A percentile compares a stretch with the other conserved stretches of the same genome.
These are phyloP conservation scores for Fraxinus floribunda DNA, from an alignment of 305 asterid genomes.

Conservation along the genomic window DNA sequence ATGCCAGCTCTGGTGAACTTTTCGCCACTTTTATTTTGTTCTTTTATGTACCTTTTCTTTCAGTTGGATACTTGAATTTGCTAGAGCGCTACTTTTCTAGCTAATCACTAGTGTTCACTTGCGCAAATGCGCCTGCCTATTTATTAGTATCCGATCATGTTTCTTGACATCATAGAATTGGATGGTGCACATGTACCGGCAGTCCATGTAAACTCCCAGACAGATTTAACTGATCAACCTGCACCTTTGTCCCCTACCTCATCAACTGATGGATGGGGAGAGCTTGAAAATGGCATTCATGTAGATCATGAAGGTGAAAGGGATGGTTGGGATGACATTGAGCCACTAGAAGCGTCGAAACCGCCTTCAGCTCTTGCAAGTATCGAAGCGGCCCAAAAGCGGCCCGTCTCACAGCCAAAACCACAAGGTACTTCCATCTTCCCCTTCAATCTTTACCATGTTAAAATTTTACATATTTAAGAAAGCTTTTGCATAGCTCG, in stretches of 20 bases:
- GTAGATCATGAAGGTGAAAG: constrained; percentile 57
- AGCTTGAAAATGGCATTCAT: constrained; percentile 66
- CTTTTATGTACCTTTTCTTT: background rate
- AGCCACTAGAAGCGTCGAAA: constrained; percentile 75
- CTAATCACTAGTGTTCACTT: constrained; percentile 17
- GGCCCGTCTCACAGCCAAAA: constrained; percentile 70
- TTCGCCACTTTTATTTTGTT: background rate
- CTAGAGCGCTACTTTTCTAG: background rate
- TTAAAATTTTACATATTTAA: background rate
- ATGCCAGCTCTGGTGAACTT: constrained; percentile 61
- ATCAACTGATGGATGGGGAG: constrained; percentile 98
- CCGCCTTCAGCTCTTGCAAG: constrained; percentile 76
- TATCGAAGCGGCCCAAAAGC: constrained; percentile 90
- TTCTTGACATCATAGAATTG: constrained; percentile 38
- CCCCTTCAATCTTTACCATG: background rate
- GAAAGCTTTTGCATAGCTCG: background rate
- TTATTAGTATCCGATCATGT: constrained; percentile 25
- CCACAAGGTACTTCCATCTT: constrained; percentile 55
- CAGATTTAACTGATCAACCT: constrained; percentile 51
- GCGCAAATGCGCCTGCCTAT: background rate
- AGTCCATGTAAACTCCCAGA: constrained; percentile 47
- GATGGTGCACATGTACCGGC: constrained; percentile 50
- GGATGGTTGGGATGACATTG: constrained; percentile 94
- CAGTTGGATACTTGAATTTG: background rate
- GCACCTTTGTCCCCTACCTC: constrained; percentile 63